phyloP scores from a whole-genome alignment of 129 eudicot species.

The Daucus carota region DNA sequence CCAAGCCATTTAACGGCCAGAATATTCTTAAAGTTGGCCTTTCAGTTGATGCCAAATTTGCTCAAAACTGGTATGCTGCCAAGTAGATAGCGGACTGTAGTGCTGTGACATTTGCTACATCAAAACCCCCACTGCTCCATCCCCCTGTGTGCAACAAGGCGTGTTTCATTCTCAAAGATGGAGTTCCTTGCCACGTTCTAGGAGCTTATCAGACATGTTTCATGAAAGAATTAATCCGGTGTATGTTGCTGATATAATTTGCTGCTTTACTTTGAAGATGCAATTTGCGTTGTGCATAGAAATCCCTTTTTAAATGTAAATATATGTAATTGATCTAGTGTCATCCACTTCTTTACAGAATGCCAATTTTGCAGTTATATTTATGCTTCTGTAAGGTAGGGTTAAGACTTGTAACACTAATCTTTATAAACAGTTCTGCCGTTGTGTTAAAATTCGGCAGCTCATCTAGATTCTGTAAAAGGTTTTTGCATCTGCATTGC shows the following conservation, averaged over 20 bases:
- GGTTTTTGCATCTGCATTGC: not conserved
- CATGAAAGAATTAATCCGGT: not conserved
- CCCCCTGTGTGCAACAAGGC: not conserved
- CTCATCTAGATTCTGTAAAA: not conserved
- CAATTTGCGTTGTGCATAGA: slow-evolving; percentile 1
- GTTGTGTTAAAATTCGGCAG: not conserved
- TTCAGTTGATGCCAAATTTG: slow-evolving; percentile 86
- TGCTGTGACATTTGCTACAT: not conserved
- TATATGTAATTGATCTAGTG: not conserved
- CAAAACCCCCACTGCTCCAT: not conserved
- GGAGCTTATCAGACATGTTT: not conserved
- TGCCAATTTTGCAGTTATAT: not conserved
- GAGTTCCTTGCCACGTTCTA: not conserved
- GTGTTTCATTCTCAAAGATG: not conserved
- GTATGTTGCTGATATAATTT: not conserved
- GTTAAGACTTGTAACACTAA: not conserved
- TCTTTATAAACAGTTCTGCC: not conserved
- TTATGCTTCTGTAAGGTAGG: not conserved
- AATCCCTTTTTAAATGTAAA: not conserved
- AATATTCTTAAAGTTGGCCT: slow-evolving; percentile 67
- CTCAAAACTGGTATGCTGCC: slow-evolving; percentile 84
- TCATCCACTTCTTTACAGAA: not conserved
- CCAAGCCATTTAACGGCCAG: slow-evolving; percentile 78
- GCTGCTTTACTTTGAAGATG: not conserved
- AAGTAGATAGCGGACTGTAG: slow-evolving; percentile 34